Conservation (phyloP, 345 rosid species). For the Linum lewisii region DNA sequence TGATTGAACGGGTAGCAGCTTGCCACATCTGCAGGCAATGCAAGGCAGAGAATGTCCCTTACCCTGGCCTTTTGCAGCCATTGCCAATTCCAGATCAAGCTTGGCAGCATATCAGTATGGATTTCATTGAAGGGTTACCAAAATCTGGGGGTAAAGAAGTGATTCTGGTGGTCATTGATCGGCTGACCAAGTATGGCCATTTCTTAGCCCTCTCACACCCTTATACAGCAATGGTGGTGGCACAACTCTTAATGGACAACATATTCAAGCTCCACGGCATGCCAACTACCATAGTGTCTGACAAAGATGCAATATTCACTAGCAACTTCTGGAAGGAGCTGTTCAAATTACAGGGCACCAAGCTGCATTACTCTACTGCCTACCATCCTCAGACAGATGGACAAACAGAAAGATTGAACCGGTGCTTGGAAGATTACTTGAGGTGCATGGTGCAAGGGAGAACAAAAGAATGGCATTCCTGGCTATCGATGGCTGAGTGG, state of each 20-base stretch:
- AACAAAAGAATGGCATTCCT: background rate
- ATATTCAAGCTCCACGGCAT: background rate
- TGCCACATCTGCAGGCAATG: too few relatives aligned
- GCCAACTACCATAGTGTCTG: too few relatives aligned
- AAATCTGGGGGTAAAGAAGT: background rate
- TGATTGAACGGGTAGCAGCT: too few relatives aligned
- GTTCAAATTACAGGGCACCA: too few relatives aligned
- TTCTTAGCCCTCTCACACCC: background rate
- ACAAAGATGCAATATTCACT: too few relatives aligned
- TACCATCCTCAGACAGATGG: too few relatives aligned
- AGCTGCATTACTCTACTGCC: too few relatives aligned
- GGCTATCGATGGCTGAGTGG: background rate
- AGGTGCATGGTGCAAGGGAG: background rate
- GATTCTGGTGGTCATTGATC: background rate
- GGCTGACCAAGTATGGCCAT: background rate
- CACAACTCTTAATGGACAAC: background rate
- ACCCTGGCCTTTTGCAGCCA: background rate
- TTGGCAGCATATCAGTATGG: background rate
- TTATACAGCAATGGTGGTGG: background rate
- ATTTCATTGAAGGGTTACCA: background rate
- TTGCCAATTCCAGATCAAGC: background rate
- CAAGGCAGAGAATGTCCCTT: too few relatives aligned
- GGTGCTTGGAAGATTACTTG: background rate
- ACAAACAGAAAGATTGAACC: too few relatives aligned
- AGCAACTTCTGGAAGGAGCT: too few relatives aligned